Evolutionary conservation across 148 eudicot genomes (phyloP), one percentile per base, ranked within the genome.

Genomic region (Oxyria digyna): DNA sequence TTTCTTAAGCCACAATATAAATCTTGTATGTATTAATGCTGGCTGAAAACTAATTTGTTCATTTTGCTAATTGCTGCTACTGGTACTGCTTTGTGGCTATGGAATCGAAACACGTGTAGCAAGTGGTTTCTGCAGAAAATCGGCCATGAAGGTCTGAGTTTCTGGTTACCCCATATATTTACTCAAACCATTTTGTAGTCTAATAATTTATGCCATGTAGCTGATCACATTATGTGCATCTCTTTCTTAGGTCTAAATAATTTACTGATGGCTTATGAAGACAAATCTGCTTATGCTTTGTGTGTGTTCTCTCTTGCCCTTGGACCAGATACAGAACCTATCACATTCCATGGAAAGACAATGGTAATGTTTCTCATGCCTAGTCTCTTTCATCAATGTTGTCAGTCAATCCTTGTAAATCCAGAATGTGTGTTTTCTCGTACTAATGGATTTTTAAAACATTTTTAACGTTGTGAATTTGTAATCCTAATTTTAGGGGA

Each of bases 61-160:
- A 64, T 41, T 46, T 68, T 35, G n/a, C n/a, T n/a, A n/a, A n/a
- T 35, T 62, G 72, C 62, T 66, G 40, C 15, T 68, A 52, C 59
- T 33, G 65, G 15, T 55, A 12, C 32, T 55, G 62, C 62, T 55
- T 55, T 55, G 62, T 55, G 31, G 33, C 20, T 14, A 55, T 26
- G 62, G 62, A 29, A 73, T 57, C 71, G 63, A 43, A 62, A 71
- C 70, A 72, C 45, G 46, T 80, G 73, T 80, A 92, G 98, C 89
- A 92, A 92, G 81, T 92, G 98, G 98, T 92, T 92, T 79, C 85
- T 92, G 73, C 78, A 92, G 78, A 92, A 92, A 85, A 80, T 76
- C 78, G 98, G 98, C 69, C 94, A 87, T 77, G 89, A 89, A 89
- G 98, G 98, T 81, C 62, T 42, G 49, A 64, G 10, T 24, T 68